Evolutionary conservation across 1,284 basidiomycete species (phyloP).

Genomic region (Prillingera fragicola): DNA sequence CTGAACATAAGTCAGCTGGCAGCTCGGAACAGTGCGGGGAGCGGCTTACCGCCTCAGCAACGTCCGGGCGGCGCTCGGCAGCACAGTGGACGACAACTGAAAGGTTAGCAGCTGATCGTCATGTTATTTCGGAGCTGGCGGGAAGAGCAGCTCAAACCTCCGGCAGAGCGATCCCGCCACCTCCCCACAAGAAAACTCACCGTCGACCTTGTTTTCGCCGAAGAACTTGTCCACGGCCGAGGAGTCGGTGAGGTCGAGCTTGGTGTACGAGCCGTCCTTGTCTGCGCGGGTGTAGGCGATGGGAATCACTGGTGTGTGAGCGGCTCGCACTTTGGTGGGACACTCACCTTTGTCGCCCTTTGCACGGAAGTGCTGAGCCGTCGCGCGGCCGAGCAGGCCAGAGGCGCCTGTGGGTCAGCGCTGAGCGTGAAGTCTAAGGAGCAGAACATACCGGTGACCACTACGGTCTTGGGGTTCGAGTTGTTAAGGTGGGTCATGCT

Average conservation of each 20-base stretch:
- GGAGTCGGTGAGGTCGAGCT: slow-evolving; percentile 50
- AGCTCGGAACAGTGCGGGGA: slow-evolving; percentile 29
- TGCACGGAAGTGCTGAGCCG: slow-evolving; percentile 30
- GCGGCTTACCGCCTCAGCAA: slow-evolving; percentile 39
- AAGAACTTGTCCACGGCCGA: slow-evolving; percentile 47
- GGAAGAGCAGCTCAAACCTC: neutral
- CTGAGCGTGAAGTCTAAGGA: too few species aligned
- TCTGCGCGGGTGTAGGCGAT: slow-evolving; percentile 47
- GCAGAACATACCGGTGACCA: slow-evolving; percentile 25
- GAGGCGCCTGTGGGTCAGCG: slow-evolving; percentile 44
- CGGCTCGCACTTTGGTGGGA: neutral
- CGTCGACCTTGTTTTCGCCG: slow-evolving; percentile 38
- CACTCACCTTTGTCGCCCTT: slow-evolving; percentile 31
- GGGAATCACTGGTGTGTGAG: slow-evolving; percentile 36
- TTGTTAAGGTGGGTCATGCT: neutral
- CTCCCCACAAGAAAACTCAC: slow-evolving; percentile 15
- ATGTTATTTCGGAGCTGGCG: too few species aligned
- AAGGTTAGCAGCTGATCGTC: too few species aligned
- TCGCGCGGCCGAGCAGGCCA: slow-evolving; percentile 52
- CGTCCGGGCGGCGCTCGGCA: slow-evolving; percentile 50
- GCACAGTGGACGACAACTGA: slow-evolving; percentile 51
- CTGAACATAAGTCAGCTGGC: slow-evolving; percentile 16
- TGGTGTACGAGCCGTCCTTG: slow-evolving; percentile 33
- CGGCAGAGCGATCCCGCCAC: neutral
- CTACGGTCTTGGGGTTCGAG: slow-evolving; percentile 17